phyloP scores from a whole-genome alignment of 768 basidiomycete species.

The Lactifluus pinguis region DNA sequence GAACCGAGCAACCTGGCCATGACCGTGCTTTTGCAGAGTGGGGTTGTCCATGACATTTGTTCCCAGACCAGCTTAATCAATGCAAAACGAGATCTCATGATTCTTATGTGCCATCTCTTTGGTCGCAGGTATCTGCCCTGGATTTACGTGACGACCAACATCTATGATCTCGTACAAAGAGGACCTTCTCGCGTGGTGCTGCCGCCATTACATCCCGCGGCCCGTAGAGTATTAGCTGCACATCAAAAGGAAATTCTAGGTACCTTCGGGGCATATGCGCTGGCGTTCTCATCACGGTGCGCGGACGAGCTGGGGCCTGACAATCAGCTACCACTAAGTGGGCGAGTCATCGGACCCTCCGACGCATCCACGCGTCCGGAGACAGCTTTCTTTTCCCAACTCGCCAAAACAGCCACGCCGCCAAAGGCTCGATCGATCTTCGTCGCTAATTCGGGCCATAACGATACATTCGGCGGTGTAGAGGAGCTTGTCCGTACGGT shows the following conservation, averaged over 20 bases:
- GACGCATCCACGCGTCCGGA: not conserved
- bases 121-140: conserved; percentile 46
- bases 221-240: conserved; percentile 32
- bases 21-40: conserved; percentile 45
- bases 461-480: conserved; percentile 43
- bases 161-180: conserved; percentile 29
- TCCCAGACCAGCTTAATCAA: conserved; percentile 28
- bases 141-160: conserved; percentile 33
- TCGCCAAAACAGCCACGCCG: conserved; percentile 31
- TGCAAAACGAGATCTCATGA: conserved; percentile 43
- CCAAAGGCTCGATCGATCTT: conserved; percentile 48
- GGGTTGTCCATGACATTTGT: conserved; percentile 52
- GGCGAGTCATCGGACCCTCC: conserved; percentile 20
- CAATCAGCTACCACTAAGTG: conserved; percentile 41
- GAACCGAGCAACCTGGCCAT: conserved; percentile 67
- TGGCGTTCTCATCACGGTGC: conserved; percentile 38
- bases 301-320: conserved; percentile 34
- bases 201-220: conserved; percentile 37
- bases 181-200: conserved; percentile 52
- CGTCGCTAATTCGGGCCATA: conserved; percentile 60
- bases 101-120: conserved; percentile 57
- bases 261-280: conserved; percentile 49
- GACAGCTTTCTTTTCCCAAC: conserved; percentile 28
- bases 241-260: conserved; percentile 43
- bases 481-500: conserved; percentile 44